Conservation (phyloP, 257 asterid species). For the Scutellaria galericulata region DNA sequence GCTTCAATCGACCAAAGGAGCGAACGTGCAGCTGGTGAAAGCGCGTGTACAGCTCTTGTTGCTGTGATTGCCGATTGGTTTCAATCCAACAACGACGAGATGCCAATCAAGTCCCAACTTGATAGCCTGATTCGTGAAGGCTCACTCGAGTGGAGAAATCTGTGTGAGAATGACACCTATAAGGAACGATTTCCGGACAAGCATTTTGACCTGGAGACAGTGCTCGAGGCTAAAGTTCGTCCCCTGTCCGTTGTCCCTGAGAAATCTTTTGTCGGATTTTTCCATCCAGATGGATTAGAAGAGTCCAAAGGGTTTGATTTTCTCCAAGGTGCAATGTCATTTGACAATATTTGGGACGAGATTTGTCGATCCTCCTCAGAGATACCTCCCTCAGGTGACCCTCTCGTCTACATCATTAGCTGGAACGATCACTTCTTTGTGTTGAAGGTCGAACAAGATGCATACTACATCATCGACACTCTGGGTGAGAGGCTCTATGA, state of each 20-base stretch:
- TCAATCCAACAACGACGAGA: slow-evolving; percentile 51
- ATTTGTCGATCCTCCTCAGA: slow-evolving; percentile 43
- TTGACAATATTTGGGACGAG: slow-evolving; percentile 87
- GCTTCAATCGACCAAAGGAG: slow-evolving; percentile 88
- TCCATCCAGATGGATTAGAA: slow-evolving; percentile 72
- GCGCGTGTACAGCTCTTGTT: slow-evolving; percentile 88
- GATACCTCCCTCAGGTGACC: slow-evolving; percentile 28
- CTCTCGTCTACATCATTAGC: slow-evolving; percentile 64
- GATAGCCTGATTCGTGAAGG: slow-evolving; percentile 88
- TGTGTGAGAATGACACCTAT: slow-evolving; percentile 64
- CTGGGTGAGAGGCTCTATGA: slow-evolving; percentile 86
- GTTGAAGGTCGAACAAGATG: slow-evolving; percentile 68
- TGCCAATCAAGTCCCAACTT: slow-evolving; percentile 85
- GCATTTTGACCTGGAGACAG: slow-evolving; percentile 89
- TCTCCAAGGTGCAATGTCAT: slow-evolving; percentile 79
- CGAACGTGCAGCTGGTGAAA: slow-evolving; percentile 87
- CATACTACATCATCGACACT: slow-evolving; percentile 77
- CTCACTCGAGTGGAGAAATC: slow-evolving; percentile 85
- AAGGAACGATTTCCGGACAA: slow-evolving; percentile 73
- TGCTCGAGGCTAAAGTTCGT: slow-evolving; percentile 67
- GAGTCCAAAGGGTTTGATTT: slow-evolving; percentile 56
- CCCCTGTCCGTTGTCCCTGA: slow-evolving; percentile 63
- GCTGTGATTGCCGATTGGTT: slow-evolving; percentile 87
- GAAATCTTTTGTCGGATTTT: slow-evolving; percentile 78
- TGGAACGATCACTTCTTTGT: slow-evolving; percentile 91